Evolutionary conservation across 2,329 filamentous ascomycete species (phyloP), one percentile per base, ranked within the genome.

Genomic region (Didymella arachidicola): DNA sequence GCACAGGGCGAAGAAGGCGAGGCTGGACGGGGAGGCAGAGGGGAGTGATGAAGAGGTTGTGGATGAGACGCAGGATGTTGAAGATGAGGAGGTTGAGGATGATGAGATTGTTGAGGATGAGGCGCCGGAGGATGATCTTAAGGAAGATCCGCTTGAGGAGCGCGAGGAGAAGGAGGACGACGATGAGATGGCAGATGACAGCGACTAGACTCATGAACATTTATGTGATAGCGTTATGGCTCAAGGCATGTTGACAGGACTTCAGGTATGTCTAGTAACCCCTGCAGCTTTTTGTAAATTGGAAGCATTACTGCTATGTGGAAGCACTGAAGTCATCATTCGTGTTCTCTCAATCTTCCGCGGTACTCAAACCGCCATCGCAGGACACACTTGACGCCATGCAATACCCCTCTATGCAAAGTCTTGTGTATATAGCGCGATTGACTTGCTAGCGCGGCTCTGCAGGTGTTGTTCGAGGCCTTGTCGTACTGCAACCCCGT

Each of bases 21-120:
- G 71, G 60, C 62, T 63, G 47, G 70, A 67, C 57, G 70, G 61
- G 25, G 78, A 78, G 51, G 78, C 71, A n/a, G 79, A 77, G 46
- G 76, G 69, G 18, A 72, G 72, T 18, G 73, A 74, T 5, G 76
- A 78, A 2, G 78, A 72, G 44, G 75, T 68, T 2, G 71, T 72
- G 7, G 75, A 77, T 2, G 78, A 74, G 38, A 74, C 67, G 6
- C 78, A 76, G 6, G 80, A 80, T 2, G 79, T 74, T 5, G 80
- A 81, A 2, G 81, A 83, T 4, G 83, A 82, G 4, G 82, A 83
- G 16, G 82, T 82, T 0, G 81, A 82, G 10, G 82, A 79, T 0
- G 85, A 84, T 16, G 85, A 82, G 4, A 43, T 59, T 52, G 82
- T 83, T 10, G 83, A 84, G 43, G 83, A 85, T 39, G 83, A 85